Evolutionary conservation across 352 stramenopile genomes (phyloP), one percentile per base, ranked within the genome.

Genomic region (Globisporangium camurandrum): DNA sequence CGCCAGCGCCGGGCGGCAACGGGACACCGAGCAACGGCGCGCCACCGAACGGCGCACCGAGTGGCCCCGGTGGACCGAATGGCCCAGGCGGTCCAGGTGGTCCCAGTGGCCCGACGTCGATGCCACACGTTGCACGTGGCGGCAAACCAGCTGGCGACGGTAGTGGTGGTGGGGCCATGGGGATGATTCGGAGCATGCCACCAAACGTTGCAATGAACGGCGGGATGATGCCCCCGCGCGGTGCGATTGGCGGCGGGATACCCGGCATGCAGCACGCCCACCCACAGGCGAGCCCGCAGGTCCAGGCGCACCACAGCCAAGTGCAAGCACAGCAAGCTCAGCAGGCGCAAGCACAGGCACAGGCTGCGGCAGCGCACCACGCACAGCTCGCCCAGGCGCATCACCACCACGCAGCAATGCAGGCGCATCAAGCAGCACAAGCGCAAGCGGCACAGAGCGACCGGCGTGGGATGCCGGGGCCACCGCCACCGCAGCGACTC

Each of bases 141-240:
- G 59, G 62, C n/a, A 49, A 49, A 16, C 43, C 43, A 50, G 63
- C 61, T 1, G 63, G 67, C 24, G 75, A 64, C 46, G 30, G 30
- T 34, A 34, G 30, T 34, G 14, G 30, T 12, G 14, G 30, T 12
- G 14, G 14, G 9, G 66, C 66, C n/a, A 84, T 88, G 69, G 72
- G 70, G 37, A 88, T 84, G 71, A 84, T 88, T 65, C 73, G 70
- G 16, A 64, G 71, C 20, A 86, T 85, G 68, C 65, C 64, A 26
- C 70, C 69, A 46, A 78, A 61, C 28, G 63, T 70, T 2, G 58
- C 60, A 4, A 80, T 86, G 65, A 84, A 81, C 36, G 72, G 69
- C 46, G 62, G 68, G 17, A 84, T 86, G 71, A 86, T 85, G 61
- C 64, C 74, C 56, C 64, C 74, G 4, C 71, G 74, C 14, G 77